Evolutionary conservation across 441 rosid species (phyloP).

Genomic region (Pelargonium cotyledonis): DNA sequence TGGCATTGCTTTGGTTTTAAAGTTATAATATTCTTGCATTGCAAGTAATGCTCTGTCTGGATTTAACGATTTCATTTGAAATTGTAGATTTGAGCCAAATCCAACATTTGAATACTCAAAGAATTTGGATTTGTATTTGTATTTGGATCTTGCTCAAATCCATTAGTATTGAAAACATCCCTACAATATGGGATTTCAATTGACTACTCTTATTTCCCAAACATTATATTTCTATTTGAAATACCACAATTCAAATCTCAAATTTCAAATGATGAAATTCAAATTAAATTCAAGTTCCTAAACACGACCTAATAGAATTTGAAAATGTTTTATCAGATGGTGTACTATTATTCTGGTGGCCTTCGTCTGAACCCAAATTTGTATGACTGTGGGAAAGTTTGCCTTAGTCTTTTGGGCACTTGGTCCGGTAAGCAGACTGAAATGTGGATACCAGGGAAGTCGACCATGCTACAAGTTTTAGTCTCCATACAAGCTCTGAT

Average conservation of each 20-base stretch:
- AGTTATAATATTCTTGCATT: constrained; percentile 1
- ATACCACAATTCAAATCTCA: too few relatives aligned
- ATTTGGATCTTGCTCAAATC: too few relatives aligned
- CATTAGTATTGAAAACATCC: too few relatives aligned
- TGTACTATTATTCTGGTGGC: constrained; percentile 62
- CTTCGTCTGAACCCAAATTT: constrained; percentile 57
- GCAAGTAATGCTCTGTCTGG: constrained; percentile 1
- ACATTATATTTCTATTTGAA: too few relatives aligned
- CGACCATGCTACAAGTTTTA: constrained; percentile 69
- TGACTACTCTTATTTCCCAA: too few relatives aligned
- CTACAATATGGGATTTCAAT: too few relatives aligned
- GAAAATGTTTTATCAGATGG: constrained; percentile 30
- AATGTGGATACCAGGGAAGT: constrained; percentile 47
- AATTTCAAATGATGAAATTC: too few relatives aligned
- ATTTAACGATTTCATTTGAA: too few relatives aligned
- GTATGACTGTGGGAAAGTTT: constrained; percentile 58
- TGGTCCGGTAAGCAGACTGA: constrained; percentile 46
- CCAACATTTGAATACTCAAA: too few relatives aligned
- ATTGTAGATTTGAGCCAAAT: too few relatives aligned
- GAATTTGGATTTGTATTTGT: too few relatives aligned
- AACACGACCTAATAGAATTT: background rate
- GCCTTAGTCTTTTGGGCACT: constrained; percentile 65
- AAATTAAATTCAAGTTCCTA: too few relatives aligned
- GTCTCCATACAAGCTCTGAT: constrained; percentile 58
- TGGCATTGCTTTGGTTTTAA: background rate